Conservation (phyloP, 805 yeast species). For the Saccharomycopsis vini region DNA sequence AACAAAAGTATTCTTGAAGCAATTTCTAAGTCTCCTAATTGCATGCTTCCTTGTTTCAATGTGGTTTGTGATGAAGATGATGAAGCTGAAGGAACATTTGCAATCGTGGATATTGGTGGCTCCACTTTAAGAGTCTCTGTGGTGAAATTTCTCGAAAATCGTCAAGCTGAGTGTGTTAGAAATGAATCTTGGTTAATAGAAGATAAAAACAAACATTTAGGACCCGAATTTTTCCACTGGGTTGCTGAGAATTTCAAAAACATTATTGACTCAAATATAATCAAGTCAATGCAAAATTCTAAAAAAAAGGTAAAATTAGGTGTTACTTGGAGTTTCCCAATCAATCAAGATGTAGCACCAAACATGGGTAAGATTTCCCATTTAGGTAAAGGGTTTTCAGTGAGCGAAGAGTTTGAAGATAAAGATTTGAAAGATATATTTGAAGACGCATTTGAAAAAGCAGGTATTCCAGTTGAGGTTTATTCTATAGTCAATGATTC, state of each 20-base stretch:
- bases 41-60: slow-evolving; percentile 6
- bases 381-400: slow-evolving; percentile 16
- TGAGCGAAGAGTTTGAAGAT: neutral
- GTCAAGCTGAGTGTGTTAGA: slow-evolving; percentile 2
- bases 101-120: slow-evolving; percentile 15
- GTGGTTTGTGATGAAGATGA: neutral
- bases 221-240: slow-evolving; percentile 8
- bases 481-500: slow-evolving; percentile 14
- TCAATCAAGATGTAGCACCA: slow-evolving; percentile 2
- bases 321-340: slow-evolving; percentile 15
- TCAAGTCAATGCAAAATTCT: neutral
- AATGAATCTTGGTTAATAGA: neutral
- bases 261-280: neutral
- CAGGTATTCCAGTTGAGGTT: slow-evolving; percentile 1
- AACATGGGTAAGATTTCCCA: slow-evolving; percentile 9
- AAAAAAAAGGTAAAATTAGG: neutral
- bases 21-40: neutral
- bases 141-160: neutral
- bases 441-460: slow-evolving; percentile 2
- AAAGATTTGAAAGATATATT: slow-evolving; percentile 8
- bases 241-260: slow-evolving; percentile 2
- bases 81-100: neutral
- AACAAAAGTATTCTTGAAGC: slow-evolving; percentile 1
- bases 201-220: slow-evolving; percentile 5
- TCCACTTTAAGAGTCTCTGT: slow-evolving; percentile 15